Conservation (phyloP, 768 basidiomycete species). For the Leccinellum albellum region DNA sequence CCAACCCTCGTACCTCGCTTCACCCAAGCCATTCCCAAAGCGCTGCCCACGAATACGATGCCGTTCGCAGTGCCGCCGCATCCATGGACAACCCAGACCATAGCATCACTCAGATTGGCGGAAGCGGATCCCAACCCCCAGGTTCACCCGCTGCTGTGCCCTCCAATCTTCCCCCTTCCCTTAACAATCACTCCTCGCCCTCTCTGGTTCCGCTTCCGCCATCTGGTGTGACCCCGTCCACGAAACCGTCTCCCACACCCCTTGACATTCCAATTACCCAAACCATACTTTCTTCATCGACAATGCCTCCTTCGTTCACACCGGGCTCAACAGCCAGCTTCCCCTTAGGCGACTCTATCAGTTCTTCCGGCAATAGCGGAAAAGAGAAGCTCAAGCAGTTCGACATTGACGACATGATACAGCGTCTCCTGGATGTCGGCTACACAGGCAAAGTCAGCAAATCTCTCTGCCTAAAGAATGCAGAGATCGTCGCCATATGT, state of each 20-base stretch:
- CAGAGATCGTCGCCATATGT: constrained; percentile 92
- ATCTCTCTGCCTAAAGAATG: constrained; percentile 90
- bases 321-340: constrained; percentile 48
- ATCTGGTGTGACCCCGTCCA: constrained; percentile 12
- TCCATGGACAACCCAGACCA: constrained; percentile 32
- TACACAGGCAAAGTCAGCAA: constrained; percentile 99
- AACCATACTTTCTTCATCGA: constrained; percentile 78
- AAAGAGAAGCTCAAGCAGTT: constrained; percentile 67
- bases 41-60: constrained; percentile 33
- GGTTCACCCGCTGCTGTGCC: constrained; percentile 31
- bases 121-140: constrained; percentile 34
- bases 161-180: constrained; percentile 36
- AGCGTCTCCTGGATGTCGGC: constrained; percentile 90
- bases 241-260: constrained; percentile 48
- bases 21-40: constrained; percentile 40
- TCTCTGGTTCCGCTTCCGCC: constrained; percentile 32
- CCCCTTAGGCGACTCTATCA: constrained; percentile 34
- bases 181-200: constrained; percentile 37
- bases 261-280: constrained; percentile 78
- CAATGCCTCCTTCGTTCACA: constrained; percentile 43
- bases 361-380: constrained; percentile 34
- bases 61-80: constrained; percentile 32
- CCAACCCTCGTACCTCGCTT: constrained; percentile 44
- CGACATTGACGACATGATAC: constrained; percentile 98
- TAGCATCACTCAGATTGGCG: constrained; percentile 37